These are phyloP conservation scores for Colletotrichum trifolii DNA, from an alignment of 2,329 filamentous ascomycete species.

Conservation along the genomic window DNA sequence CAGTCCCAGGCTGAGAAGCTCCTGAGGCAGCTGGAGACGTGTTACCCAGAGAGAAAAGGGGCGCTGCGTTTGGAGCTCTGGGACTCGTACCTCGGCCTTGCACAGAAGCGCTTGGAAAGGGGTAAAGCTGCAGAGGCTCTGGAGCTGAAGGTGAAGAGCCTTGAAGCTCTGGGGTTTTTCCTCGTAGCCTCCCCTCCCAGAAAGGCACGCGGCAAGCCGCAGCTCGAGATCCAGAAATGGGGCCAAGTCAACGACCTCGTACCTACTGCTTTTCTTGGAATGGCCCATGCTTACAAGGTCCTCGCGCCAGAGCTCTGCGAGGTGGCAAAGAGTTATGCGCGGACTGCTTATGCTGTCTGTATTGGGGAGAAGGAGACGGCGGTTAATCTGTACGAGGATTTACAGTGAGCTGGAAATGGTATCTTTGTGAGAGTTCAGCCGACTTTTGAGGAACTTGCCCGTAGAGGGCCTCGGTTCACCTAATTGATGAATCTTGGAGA, in stretches of 20 bases:
- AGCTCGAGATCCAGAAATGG: constrained; percentile 41
- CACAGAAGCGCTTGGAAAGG: background rate
- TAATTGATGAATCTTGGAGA: too few species aligned
- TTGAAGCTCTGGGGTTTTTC: constrained; percentile 43
- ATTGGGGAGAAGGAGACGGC: constrained; percentile 40
- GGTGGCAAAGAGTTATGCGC: constrained; percentile 37
- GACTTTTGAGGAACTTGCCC: too few species aligned
- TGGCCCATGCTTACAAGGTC: constrained; percentile 36
- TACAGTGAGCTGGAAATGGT: too few species aligned
- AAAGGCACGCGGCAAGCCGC: constrained; percentile 1
- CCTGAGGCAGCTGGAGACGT: constrained; percentile 40
- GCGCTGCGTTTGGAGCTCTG: constrained; percentile 39
- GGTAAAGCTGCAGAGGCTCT: constrained; percentile 31
- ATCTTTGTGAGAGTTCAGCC: too few species aligned
- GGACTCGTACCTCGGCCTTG: constrained; percentile 38
- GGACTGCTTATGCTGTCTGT: constrained; percentile 40
- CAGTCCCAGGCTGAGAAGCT: constrained; percentile 28
- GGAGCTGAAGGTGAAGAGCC: constrained; percentile 38
- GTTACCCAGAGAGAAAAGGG: constrained; percentile 26
- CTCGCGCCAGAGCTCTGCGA: constrained; percentile 40
- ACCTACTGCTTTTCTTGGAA: constrained; percentile 32
- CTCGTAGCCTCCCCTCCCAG: constrained; percentile 35
- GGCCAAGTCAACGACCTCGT: constrained; percentile 32
- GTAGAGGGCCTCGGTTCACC: too few species aligned
- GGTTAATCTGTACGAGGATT: too few species aligned